Evolutionary conservation across 768 basidiomycete species (phyloP).

Genomic region (Lyophyllum shimeji): DNA sequence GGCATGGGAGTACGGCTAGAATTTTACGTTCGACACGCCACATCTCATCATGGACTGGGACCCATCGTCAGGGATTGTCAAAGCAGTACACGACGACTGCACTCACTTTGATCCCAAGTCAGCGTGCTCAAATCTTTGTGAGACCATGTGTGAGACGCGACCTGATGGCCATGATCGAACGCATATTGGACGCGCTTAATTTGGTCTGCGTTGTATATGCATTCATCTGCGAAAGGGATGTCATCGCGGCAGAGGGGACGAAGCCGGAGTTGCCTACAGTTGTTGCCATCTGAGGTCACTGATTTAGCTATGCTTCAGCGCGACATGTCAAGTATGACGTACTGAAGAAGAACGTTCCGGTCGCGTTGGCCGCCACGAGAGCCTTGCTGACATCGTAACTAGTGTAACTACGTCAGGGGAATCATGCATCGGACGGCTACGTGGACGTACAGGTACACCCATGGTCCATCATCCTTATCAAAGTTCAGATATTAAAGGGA

Average conservation of each 20-base stretch:
- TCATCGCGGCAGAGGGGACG: not conserved
- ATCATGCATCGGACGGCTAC: not conserved
- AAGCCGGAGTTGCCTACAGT: conserved; percentile 27
- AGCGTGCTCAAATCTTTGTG: conserved; percentile 39
- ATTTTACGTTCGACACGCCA: conserved; percentile 42
- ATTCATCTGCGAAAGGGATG: conserved; percentile 26
- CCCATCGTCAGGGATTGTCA: not conserved
- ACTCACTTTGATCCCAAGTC: conserved; percentile 39
- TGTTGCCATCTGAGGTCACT: conserved; percentile 36
- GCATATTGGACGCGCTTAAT: conserved; percentile 35
- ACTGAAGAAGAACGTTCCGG: conserved; percentile 48
- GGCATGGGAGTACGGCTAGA: not conserved
- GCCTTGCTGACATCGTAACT: conserved; percentile 38
- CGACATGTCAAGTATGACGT: conserved; percentile 14
- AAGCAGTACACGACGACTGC: not conserved
- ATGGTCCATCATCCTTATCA: conserved; percentile 22
- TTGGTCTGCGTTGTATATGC: conserved; percentile 36
- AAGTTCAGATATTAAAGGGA: not conserved
- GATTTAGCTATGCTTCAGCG: not conserved
- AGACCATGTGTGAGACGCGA: conserved; percentile 46
- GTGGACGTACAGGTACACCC: conserved; percentile 17
- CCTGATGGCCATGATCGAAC: conserved; percentile 39
- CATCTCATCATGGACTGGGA: conserved; percentile 44
- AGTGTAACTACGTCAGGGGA: not conserved
- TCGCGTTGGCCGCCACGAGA: conserved; percentile 31